Percentiles rank a stretch among this genome's conserved stretches.
phyloP scores from a whole-genome alignment of 768 basidiomycete species.

The Serpula lacrymans region DNA sequence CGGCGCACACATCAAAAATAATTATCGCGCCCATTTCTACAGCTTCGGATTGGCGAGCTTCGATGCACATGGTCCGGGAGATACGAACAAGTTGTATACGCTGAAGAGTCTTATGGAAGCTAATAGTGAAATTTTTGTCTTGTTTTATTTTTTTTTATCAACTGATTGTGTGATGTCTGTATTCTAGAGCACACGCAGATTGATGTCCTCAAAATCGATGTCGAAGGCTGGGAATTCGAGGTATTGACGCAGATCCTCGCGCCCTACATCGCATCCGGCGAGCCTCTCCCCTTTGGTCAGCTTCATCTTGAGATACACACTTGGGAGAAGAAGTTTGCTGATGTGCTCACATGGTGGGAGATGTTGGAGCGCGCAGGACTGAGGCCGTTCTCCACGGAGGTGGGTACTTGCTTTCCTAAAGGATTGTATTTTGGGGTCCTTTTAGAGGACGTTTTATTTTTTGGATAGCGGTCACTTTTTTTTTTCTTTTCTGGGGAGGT shows the following conservation, averaged over 20 bases:
- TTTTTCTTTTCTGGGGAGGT: no score
- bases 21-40: slow-evolving; percentile 39
- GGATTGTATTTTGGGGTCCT: no score
- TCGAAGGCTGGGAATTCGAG: slow-evolving; percentile 48
- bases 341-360: slow-evolving; percentile 44
- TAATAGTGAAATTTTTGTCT: slow-evolving; percentile 30
- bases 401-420: no score
- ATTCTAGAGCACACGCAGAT: slow-evolving; percentile 32
- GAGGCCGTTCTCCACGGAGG: slow-evolving; percentile 45
- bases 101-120: slow-evolving; percentile 41
- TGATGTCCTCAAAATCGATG: slow-evolving; percentile 43
- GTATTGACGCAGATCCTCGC: slow-evolving; percentile 38
- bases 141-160: slow-evolving; percentile 1
- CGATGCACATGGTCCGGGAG: slow-evolving; percentile 32
- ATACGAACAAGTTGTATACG: slow-evolving; percentile 40
- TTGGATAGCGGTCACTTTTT: no score
- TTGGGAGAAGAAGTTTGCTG: slow-evolving; percentile 32
- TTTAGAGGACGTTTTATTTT: no score
- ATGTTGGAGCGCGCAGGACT: slow-evolving; percentile 44
- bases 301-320: slow-evolving; percentile 44
- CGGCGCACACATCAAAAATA: slow-evolving; percentile 29
- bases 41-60: slow-evolving; percentile 36
- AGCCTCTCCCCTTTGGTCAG: slow-evolving; percentile 45
- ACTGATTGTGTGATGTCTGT: slow-evolving; percentile 2
- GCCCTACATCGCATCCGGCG: slow-evolving; percentile 31